Conservation (phyloP, 2,329 filamentous ascomycete species). For the Cadophora sp. region DNA sequence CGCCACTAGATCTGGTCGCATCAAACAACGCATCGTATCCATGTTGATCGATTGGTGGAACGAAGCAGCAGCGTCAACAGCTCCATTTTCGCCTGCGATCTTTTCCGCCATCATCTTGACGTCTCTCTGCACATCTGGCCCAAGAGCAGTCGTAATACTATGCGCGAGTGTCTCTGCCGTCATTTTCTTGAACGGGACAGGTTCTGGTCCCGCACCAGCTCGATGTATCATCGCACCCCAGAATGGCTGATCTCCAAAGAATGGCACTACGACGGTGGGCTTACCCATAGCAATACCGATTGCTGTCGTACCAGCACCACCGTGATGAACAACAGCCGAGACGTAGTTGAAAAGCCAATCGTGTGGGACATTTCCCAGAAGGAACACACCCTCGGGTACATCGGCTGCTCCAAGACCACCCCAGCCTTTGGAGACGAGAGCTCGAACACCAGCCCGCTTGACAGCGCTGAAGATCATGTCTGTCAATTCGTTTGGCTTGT, state of each 20-base stretch:
- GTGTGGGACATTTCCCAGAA: conserved; percentile 85
- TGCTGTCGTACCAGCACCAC: conserved; percentile 86
- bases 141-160: conserved; percentile 71
- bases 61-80: conserved; percentile 64
- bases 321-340: conserved; percentile 84
- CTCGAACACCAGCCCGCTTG: conserved; percentile 69
- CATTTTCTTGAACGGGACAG: conserved; percentile 71
- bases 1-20: conserved; percentile 53
- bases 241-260: conserved; percentile 86
- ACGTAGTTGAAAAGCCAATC: conserved; percentile 89
- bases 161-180: conserved; percentile 68
- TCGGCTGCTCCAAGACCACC: conserved; percentile 80
- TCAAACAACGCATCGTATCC: conserved; percentile 68
- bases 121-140: conserved; percentile 62
- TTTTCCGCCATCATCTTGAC: conserved; percentile 64
- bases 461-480: conserved; percentile 77
- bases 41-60: conserved; percentile 62
- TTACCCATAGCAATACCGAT: conserved; percentile 84
- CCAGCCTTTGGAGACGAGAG: conserved; percentile 90
- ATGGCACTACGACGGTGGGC: conserved; percentile 84
- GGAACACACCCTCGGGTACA: conserved; percentile 77
- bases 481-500: conserved; percentile 75
- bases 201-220: conserved; percentile 74
- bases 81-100: conserved; percentile 68
- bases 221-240: conserved; percentile 80